These are phyloP conservation scores for Morella rubra DNA, from an alignment of 306 rosid genomes.

Conservation along the genomic window DNA sequence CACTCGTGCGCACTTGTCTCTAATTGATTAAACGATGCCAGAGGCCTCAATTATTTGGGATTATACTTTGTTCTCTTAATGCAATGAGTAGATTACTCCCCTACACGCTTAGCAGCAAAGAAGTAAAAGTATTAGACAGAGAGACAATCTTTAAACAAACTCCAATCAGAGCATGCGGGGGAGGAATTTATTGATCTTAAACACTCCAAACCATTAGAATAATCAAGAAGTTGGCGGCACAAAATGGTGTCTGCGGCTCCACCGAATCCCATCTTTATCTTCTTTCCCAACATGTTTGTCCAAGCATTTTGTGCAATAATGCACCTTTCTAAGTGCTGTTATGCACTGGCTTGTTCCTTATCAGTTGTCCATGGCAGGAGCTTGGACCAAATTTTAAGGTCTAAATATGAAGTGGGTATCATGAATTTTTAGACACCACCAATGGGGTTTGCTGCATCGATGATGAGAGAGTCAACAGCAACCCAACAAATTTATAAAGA, in stretches of 20 bases:
- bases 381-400: neutral
- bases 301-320: conserved; percentile 19
- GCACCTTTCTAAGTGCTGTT: conserved; percentile 28
- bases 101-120: conserved; percentile 18
- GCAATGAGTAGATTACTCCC: conserved; percentile 30
- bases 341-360: conserved; percentile 31
- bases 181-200: conserved; percentile 20
- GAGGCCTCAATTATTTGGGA: conserved; percentile 33
- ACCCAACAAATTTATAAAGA: conserved; percentile 11
- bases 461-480: conserved; percentile 20
- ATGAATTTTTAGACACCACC: neutral
- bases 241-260: conserved; percentile 54
- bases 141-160: conserved; percentile 35
- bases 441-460: neutral
- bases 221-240: conserved; percentile 32
- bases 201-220: conserved; percentile 27
- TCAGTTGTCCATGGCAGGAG: conserved; percentile 1
- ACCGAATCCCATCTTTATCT: conserved; percentile 65
- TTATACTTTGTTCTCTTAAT: conserved; percentile 23
- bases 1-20: conserved; percentile 46
- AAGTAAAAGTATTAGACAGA: conserved; percentile 19
- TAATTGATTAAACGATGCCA: conserved; percentile 32
- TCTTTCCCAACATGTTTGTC: conserved; percentile 29
- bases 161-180: conserved; percentile 35
- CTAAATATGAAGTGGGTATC: neutral